Conservation (phyloP, 176 grass and related monocot species). For the Bolboschoenus planiculmis region DNA sequence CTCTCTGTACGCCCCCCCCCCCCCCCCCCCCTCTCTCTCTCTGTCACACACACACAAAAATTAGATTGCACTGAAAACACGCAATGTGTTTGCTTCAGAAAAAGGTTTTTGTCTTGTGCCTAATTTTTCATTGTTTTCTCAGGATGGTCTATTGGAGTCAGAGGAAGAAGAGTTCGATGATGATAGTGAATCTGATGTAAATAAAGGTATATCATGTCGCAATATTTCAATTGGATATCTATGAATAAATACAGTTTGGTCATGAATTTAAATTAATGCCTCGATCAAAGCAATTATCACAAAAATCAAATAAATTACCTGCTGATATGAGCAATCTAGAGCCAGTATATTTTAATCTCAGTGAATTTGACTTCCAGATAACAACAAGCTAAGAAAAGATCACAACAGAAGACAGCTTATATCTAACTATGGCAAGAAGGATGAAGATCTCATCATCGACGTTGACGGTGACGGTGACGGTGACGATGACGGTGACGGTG, state of each 20-base stretch:
- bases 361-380: constrained; percentile 25
- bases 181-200: constrained; percentile 13
- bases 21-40: not conserved
- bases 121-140: constrained; percentile 21
- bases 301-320: not conserved
- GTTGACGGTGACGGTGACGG: not conserved
- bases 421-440: constrained; percentile 24
- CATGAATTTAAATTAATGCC: not conserved
- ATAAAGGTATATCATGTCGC: not conserved
- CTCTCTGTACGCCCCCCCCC: not conserved
- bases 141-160: constrained; percentile 57
- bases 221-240: not conserved
- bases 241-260: not conserved
- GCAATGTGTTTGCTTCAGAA: not conserved
- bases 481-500: not conserved
- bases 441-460: not conserved
- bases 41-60: not conserved
- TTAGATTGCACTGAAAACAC: not conserved
- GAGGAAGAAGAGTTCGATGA: constrained; percentile 16
- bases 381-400: constrained; percentile 34
- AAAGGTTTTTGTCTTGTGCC: not conserved
- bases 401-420: constrained; percentile 40
- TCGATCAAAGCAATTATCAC: not conserved
- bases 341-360: not conserved
- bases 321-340: not conserved